phyloP scores from a whole-genome alignment of 192 early-diverging fungal species.

The Kickxella alabastrina region DNA sequence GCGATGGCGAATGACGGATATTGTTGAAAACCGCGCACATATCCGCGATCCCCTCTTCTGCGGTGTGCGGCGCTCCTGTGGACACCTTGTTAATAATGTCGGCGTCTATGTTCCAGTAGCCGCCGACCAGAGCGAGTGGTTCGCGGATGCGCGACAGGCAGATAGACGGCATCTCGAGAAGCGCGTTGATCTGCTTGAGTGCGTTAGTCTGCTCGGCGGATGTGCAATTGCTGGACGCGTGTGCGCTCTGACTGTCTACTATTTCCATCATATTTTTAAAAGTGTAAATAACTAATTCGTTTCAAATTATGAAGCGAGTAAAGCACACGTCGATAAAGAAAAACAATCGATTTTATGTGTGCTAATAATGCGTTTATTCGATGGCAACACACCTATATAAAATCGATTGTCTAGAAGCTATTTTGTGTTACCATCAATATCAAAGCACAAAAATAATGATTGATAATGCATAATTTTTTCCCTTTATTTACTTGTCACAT shows the following conservation, averaged over 20 bases:
- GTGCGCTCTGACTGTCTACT: not conserved
- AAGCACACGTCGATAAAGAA: not conserved
- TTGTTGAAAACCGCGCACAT: slow-evolving; percentile 21
- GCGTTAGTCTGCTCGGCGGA: slow-evolving; percentile 8
- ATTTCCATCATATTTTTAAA: slow-evolving; percentile 2
- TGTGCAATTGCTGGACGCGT: not conserved
- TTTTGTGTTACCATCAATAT: too few species aligned
- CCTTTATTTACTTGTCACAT: too few species aligned
- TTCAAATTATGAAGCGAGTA: not conserved
- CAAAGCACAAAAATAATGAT: too few species aligned
- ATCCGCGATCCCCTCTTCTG: slow-evolving; percentile 15
- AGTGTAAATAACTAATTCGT: not conserved
- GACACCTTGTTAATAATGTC: slow-evolving; percentile 18
- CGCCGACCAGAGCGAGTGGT: slow-evolving; percentile 33
- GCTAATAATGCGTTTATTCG: too few species aligned
- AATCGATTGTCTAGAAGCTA: too few species aligned
- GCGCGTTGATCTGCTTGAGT: slow-evolving; percentile 5
- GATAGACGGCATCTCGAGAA: slow-evolving; percentile 11
- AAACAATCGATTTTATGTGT: too few species aligned
- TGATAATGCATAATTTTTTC: too few species aligned
- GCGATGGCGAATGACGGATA: not conserved
- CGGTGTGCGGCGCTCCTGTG: slow-evolving; percentile 15
- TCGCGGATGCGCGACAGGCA: slow-evolving; percentile 37
- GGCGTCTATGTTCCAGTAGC: slow-evolving; percentile 43
- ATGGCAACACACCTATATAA: too few species aligned